Evolutionary conservation across 306 rosid genomes (phyloP).

Genomic region (Ormosia emarginata): DNA sequence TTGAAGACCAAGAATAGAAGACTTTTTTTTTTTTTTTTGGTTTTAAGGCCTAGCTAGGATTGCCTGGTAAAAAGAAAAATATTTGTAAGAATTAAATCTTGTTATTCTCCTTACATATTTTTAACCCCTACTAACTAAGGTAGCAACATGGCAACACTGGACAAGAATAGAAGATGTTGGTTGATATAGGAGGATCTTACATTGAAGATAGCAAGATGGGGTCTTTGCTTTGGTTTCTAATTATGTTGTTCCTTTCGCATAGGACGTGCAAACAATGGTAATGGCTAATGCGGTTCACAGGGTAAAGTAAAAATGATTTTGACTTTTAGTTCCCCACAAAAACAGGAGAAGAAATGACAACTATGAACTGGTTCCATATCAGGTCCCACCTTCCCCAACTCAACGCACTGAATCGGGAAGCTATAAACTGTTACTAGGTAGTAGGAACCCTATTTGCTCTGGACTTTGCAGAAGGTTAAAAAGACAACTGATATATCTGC

Average conservation of each 20-base stretch:
- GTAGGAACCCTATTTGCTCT: too few relatives aligned
- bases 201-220: slow-evolving; percentile 15
- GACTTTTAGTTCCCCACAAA: slow-evolving; percentile 7
- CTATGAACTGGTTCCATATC: neutral
- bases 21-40: too few relatives aligned
- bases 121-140: too few relatives aligned
- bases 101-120: too few relatives aligned
- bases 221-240: neutral
- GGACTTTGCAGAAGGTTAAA: too few relatives aligned
- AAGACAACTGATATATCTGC: too few relatives aligned
- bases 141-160: too few relatives aligned
- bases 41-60: too few relatives aligned
- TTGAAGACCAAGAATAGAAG: neutral
- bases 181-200: neutral
- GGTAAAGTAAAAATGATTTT: slow-evolving; percentile 8
- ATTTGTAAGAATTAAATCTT: too few relatives aligned
- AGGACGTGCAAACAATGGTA: neutral
- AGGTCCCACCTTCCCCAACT: neutral
- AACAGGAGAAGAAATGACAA: neutral
- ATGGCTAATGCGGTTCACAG: neutral
- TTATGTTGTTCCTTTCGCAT: neutral
- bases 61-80: too few relatives aligned
- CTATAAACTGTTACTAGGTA: neutral
- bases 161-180: neutral
- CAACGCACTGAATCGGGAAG: neutral